Evolutionary conservation across 2,329 filamentous ascomycete species (phyloP).

Genomic region (Colletotrichum spaethianum): DNA sequence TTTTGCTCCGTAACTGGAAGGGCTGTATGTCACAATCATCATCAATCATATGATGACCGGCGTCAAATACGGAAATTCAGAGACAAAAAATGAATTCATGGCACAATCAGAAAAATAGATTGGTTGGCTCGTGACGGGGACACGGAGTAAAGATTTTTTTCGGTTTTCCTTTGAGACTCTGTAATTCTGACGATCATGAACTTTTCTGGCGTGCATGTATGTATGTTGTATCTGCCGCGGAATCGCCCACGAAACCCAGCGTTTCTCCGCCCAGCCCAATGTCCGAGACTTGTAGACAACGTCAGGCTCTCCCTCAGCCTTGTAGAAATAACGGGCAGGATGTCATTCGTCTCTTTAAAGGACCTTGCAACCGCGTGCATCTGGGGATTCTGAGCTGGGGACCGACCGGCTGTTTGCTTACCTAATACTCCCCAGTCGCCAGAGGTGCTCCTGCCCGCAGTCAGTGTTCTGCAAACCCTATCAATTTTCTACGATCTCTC

Average conservation of each 20-base stretch:
- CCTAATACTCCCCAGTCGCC: conserved; percentile 57
- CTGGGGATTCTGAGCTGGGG: conserved; percentile 17
- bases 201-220: conserved; percentile 5
- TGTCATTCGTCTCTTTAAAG: neutral
- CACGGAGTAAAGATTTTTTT: conserved; percentile 42
- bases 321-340: conserved; percentile 6
- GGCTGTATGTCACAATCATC: conserved; percentile 76
- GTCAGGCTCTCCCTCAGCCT: conserved; percentile 19
- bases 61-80: conserved; percentile 76
- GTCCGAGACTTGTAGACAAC: neutral
- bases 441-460: conserved; percentile 48
- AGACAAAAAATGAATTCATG: conserved; percentile 57
- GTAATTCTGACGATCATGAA: conserved; percentile 30
- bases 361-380: conserved; percentile 10
- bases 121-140: conserved; percentile 42
- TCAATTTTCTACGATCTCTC: conserved; percentile 57
- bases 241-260: neutral
- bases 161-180: conserved; percentile 26
- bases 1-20: conserved; percentile 70
- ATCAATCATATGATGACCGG: conserved; percentile 68
- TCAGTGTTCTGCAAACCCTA: conserved; percentile 55
- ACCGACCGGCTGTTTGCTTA: conserved; percentile 48
- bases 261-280: neutral
- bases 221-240: neutral
- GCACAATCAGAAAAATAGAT: conserved; percentile 44